Percentiles rank a stretch among this genome's conserved stretches.
These are phyloP conservation scores for Lizanozyma gosingica DNA, from an alignment of 1,139 yeast species.

Conservation along the genomic window DNA sequence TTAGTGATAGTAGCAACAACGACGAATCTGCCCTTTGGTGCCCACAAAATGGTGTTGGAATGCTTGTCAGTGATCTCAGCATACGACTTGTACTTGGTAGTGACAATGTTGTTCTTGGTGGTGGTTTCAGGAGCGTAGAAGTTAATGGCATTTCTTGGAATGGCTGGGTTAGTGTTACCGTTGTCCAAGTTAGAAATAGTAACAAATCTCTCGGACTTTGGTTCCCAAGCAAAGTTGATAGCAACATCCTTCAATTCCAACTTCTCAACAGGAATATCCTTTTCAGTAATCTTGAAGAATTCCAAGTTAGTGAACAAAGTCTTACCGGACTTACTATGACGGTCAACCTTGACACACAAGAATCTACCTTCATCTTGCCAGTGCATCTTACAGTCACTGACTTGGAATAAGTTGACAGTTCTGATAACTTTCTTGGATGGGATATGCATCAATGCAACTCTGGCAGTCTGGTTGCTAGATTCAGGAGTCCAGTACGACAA, in stretches of 20 bases:
- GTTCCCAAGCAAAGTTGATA: conserved; percentile 92
- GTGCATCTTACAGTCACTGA: conserved; percentile 80
- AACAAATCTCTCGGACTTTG: conserved; percentile 79
- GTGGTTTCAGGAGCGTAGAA: conserved; percentile 75
- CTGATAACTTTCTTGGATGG: conserved; percentile 79
- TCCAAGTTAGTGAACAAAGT: conserved; percentile 88
- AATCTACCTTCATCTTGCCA: conserved; percentile 89
- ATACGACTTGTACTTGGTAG: conserved; percentile 25
- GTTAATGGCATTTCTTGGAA: conserved; percentile 62
- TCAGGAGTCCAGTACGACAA: conserved; percentile 98
- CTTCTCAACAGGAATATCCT: conserved; percentile 91
- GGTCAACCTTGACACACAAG: conserved; percentile 91
- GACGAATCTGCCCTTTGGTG: conserved; percentile 89
- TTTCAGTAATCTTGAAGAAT: conserved; percentile 80
- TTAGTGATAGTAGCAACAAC: conserved; percentile 66
- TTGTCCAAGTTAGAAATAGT: conserved; percentile 62
- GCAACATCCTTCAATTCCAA: conserved; percentile 89
- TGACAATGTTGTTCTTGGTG: conserved; percentile 26
- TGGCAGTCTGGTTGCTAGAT: conserved; percentile 83
- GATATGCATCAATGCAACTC: conserved; percentile 85
- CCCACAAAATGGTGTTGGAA: conserved; percentile 74
- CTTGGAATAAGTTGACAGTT: conserved; percentile 92
- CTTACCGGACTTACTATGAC: conserved; percentile 94
- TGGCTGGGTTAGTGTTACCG: conserved; percentile 56
- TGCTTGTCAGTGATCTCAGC: conserved; percentile 54